These are phyloP conservation scores for Sicyos edulis DNA, from an alignment of 306 rosid genomes.

Conservation along the genomic window DNA sequence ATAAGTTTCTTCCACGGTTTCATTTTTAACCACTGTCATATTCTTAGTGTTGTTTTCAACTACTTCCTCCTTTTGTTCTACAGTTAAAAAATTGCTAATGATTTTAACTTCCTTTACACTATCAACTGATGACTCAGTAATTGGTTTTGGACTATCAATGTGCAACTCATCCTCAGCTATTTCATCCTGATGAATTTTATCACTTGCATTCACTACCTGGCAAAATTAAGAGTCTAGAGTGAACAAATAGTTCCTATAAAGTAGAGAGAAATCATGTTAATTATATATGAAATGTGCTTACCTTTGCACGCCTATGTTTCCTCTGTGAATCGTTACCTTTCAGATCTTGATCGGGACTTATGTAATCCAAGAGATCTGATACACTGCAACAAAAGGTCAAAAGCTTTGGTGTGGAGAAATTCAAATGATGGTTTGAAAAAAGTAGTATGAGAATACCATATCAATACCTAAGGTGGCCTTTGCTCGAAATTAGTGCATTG, in stretches of 20 bases:
- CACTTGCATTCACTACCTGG: conserved; percentile 51
- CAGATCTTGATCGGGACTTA: conserved; percentile 71
- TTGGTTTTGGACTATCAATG: conserved; percentile 34
- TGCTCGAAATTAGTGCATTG: conserved; percentile 83
- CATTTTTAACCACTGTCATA: conserved; percentile 29
- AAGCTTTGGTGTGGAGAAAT: conserved; percentile 27
- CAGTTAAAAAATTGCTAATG: conserved; percentile 23
- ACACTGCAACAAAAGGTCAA: conserved; percentile 59
- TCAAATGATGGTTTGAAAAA: conserved; percentile 26
- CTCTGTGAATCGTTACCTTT: conserved; percentile 63
- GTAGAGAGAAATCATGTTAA: neutral
- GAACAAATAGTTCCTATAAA: neutral
- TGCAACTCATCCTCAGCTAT: conserved; percentile 31
- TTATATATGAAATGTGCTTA: conserved; percentile 14
- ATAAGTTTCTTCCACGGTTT: conserved; percentile 45
- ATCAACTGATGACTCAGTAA: conserved; percentile 22
- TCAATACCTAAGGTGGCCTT: conserved; percentile 99
- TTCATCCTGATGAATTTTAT: conserved; percentile 37
- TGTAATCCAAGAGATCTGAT: conserved; percentile 89
- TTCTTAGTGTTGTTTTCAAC: conserved; percentile 26
- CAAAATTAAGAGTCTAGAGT: conserved; percentile 20
- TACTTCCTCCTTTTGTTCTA: conserved; percentile 45
- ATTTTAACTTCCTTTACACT: conserved; percentile 27
- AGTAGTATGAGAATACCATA: conserved; percentile 59
- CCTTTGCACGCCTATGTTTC: conserved; percentile 84